These are phyloP conservation scores for Miscanthus lutarioriparius DNA, from an alignment of 176 grass and related monocot species.

Conservation along the genomic window DNA sequence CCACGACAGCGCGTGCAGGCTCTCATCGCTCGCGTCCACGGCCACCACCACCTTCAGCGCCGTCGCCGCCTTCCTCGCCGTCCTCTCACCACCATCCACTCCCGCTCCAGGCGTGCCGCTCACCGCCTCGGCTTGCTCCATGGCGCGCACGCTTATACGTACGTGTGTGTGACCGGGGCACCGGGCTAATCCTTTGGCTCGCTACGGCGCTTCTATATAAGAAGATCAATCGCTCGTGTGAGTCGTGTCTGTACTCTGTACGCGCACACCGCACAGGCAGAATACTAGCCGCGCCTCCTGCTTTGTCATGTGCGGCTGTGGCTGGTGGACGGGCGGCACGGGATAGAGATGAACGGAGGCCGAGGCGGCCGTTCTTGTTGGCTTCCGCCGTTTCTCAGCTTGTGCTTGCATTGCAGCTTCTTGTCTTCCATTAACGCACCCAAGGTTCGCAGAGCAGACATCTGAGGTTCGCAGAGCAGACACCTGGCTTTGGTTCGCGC, in stretches of 20 bases:
- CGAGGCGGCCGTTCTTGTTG: constrained; percentile 2
- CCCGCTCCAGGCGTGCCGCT: neutral
- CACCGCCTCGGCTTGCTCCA: constrained; percentile 21
- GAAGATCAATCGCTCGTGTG: neutral
- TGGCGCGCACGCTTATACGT: neutral
- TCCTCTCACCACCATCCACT: neutral
- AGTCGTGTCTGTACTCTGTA: neutral
- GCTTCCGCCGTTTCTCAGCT: neutral
- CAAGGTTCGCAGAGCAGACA: neutral
- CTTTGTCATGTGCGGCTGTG: neutral
- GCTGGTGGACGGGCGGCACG: neutral
- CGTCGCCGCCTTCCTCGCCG: neutral
- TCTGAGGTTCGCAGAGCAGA: constrained; percentile 10
- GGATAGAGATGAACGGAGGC: neutral
- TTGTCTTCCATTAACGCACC: neutral
- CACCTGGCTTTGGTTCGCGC: neutral
- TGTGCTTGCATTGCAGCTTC: neutral
- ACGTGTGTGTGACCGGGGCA: neutral
- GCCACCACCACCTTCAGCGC: constrained; percentile 66
- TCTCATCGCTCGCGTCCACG: constrained; percentile 83
- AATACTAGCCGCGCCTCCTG: neutral
- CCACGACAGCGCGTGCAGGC: constrained; percentile 73
- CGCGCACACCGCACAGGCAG: too few relatives aligned
- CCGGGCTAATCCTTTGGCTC: neutral
- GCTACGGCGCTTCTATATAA: neutral